Conservation (phyloP, 2,329 filamentous ascomycete genomes). For the Penicillium sp. region DNA sequence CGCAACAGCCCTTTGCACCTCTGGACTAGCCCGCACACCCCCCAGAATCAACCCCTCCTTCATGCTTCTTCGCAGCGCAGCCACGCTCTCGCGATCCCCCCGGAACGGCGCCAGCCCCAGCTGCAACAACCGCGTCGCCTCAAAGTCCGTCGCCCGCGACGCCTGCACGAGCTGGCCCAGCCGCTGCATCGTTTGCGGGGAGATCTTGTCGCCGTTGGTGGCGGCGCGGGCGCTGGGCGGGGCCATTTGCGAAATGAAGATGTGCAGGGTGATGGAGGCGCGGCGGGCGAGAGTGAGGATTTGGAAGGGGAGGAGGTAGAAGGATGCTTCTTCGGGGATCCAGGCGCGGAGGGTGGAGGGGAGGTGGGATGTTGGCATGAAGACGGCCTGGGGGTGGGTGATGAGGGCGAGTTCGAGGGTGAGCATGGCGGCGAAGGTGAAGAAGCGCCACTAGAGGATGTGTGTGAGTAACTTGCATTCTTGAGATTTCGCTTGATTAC, state of each 20-base stretch:
- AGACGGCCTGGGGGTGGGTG: slow-evolving; percentile 52
- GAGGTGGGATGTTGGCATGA: slow-evolving; percentile 39
- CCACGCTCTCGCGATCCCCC: slow-evolving; percentile 67
- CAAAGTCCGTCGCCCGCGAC: slow-evolving; percentile 64
- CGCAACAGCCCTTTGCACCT: slow-evolving; percentile 78
- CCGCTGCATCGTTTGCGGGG: slow-evolving; percentile 60
- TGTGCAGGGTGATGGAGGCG: slow-evolving; percentile 74
- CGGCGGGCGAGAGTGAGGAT: slow-evolving; percentile 74
- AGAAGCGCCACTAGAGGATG: slow-evolving; percentile 50
- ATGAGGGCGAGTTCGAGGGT: slow-evolving; percentile 60
- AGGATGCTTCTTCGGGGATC: slow-evolving; percentile 45
- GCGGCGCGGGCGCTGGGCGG: slow-evolving; percentile 60
- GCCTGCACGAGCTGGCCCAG: slow-evolving; percentile 67
- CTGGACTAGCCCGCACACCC: slow-evolving; percentile 74
- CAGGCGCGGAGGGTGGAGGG: slow-evolving; percentile 32
- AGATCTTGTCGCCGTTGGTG: slow-evolving; percentile 35
- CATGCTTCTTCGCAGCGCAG: slow-evolving; percentile 69
- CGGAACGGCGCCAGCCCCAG: slow-evolving; percentile 81
- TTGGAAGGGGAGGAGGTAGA: slow-evolving; percentile 75
- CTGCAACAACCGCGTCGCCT: slow-evolving; percentile 69
- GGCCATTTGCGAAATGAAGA: slow-evolving; percentile 79
- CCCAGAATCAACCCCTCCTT: slow-evolving; percentile 88
- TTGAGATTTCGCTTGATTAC: too few relatives aligned
- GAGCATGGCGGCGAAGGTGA: slow-evolving; percentile 56
- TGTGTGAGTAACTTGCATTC: slow-evolving; percentile 10